Evolutionary conservation across 148 eudicot genomes (phyloP), one percentile per base, ranked within the genome.

Genomic region (Diospyros kaki): DNA sequence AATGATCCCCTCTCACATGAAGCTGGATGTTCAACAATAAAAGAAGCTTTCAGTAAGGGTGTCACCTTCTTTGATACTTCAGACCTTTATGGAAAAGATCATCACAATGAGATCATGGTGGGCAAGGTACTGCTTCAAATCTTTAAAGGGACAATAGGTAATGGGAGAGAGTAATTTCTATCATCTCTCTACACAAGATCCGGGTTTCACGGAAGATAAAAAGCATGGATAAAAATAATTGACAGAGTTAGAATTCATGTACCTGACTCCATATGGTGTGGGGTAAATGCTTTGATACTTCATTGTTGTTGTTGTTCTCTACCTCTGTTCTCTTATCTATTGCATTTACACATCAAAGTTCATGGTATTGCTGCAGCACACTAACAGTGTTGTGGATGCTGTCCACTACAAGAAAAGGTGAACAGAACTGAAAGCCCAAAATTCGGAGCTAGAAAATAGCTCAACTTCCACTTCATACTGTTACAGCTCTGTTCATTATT

Each of bases 1-100:
- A 86, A 86, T 55, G 72, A 81, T 12, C 84, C 86, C 58, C 82
- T 83, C 39, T 60, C 84, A 1, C 84, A 80, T 64, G 88, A 86
- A 71, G 81, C 53, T 66, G 88, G 88, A 76, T 69, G 75, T 74
- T 67, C 74, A 62, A 67, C 81, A 43, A 76, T 86, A 54, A 78
- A 71, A 75, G 82, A 83, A 75, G 88, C 84, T 44, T 86, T 83
- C 51, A 44, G 46, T 6, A 78, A 54, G 61, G 88, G 86, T 7
- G 60, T 86, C 72, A 86, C 88, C 14, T 79, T 86, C 78, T 86
- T 86, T 46, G 88, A 86, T 73, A 81, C 86, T 60, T 44, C 88
- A n/a, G 83, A 86, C 41, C 0, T 76, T 0, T 86, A 83, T 65
- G 89, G 89, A 39, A 13, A 66, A 18, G 52, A 78, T 4, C 70